A percentile compares a stretch with the other conserved stretches of the same genome.
Evolutionary conservation across 169 alveolate species (phyloP).

Genomic region (Pseudocohnilembus persalinus): DNA sequence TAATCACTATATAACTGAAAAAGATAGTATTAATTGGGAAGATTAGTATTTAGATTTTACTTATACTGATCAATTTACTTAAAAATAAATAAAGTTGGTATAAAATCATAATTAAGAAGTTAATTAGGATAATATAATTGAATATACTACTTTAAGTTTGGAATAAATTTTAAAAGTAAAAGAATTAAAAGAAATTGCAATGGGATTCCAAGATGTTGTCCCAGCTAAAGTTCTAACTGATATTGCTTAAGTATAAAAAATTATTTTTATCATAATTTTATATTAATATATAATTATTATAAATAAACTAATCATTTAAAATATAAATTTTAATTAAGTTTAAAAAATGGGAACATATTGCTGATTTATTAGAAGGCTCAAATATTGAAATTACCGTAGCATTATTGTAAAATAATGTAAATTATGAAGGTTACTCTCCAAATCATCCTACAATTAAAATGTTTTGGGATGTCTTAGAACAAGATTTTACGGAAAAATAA

Average conservation of each 20-base stretch:
- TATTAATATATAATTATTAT: too few species aligned
- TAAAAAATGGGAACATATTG: background rate
- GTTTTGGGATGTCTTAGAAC: background rate
- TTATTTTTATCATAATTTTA: too few species aligned
- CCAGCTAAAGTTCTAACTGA: background rate
- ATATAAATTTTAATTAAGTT: background rate
- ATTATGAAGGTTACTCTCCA: background rate
- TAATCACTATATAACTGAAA: background rate
- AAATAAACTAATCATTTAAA: too few species aligned
- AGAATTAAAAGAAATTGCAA: background rate
- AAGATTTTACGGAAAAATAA: background rate
- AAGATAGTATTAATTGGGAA: background rate
- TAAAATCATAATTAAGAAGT: background rate
- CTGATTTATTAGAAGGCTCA: background rate
- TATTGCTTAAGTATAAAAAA: background rate
- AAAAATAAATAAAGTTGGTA: background rate
- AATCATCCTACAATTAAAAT: background rate
- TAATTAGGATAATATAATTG: background rate
- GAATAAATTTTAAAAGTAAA: too few species aligned
- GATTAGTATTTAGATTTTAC: background rate
- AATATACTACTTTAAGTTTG: background rate
- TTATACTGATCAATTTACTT: background rate
- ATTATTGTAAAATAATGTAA: background rate
- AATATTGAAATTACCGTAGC: background rate
- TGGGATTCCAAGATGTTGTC: background rate